These are phyloP conservation scores for Scytalidium lignicola DNA, from an alignment of 2,329 filamentous ascomycete species.

Conservation along the genomic window DNA sequence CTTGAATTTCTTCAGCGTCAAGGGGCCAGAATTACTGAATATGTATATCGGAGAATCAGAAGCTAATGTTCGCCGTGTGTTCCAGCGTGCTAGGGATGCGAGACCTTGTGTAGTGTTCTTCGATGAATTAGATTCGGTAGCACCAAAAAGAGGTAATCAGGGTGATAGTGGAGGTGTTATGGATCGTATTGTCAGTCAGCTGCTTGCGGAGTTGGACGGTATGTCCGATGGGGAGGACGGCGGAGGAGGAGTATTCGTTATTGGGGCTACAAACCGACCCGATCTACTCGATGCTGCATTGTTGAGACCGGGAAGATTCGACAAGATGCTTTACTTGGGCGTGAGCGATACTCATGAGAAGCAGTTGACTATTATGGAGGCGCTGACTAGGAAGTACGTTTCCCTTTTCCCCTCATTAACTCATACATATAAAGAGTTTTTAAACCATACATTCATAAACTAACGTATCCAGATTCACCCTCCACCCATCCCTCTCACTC, in stretches of 20 bases:
- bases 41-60: slow-evolving; percentile 97
- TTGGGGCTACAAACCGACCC: slow-evolving; percentile 91
- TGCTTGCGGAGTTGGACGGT: slow-evolving; percentile 91
- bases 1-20: slow-evolving; percentile 91
- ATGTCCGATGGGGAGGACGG: slow-evolving; percentile 91
- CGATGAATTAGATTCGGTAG: slow-evolving; percentile 87
- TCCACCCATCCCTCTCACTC: slow-evolving; percentile 75
- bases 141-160: slow-evolving; percentile 94
- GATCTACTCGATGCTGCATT: slow-evolving; percentile 89
- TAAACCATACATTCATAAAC: background rate
- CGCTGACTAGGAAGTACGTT: slow-evolving; percentile 84
- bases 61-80: slow-evolving; percentile 84
- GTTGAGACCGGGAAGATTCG: slow-evolving; percentile 84
- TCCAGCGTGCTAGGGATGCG: slow-evolving; percentile 80
- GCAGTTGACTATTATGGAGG: slow-evolving; percentile 89
- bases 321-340: slow-evolving; percentile 97
- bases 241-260: slow-evolving; percentile 85
- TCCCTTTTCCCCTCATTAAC: slow-evolving; percentile 6
- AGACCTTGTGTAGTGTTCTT: slow-evolving; percentile 90
- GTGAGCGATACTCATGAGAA: slow-evolving; percentile 97
- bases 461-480: slow-evolving; percentile 64
- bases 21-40: slow-evolving; percentile 85
- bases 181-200: slow-evolving; percentile 93
- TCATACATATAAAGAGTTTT: too few relatives aligned
- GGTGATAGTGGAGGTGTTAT: slow-evolving; percentile 96